Evolutionary conservation across 2,329 filamentous ascomycete species (phyloP).

Genomic region (Elsinoe perseae): DNA sequence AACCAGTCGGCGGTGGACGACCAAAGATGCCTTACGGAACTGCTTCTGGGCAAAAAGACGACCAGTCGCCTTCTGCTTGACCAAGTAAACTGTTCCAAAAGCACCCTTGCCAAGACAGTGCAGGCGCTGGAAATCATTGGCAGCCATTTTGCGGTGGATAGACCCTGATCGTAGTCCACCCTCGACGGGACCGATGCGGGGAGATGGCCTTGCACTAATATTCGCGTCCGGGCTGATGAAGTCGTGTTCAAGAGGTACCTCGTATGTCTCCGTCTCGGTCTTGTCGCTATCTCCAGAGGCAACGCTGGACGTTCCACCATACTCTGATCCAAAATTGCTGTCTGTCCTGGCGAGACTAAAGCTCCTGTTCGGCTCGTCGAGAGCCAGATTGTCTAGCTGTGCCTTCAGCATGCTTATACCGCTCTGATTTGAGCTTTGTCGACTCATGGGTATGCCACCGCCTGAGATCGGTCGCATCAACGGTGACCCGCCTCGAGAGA

Average conservation of each 20-base stretch:
- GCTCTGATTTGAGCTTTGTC: constrained; percentile 32
- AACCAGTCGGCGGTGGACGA: constrained; percentile 89
- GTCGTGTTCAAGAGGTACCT: constrained; percentile 75
- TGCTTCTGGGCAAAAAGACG: constrained; percentile 96
- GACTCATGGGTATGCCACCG: constrained; percentile 12
- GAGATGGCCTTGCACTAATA: constrained; percentile 28
- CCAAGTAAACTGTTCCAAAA: constrained; percentile 88
- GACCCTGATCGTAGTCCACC: constrained; percentile 48
- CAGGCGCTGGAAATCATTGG: constrained; percentile 81
- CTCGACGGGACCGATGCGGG: constrained; percentile 33
- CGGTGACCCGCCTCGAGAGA: constrained; percentile 32
- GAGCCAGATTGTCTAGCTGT: constrained; percentile 69
- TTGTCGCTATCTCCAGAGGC: constrained; percentile 54
- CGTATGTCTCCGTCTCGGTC: constrained; percentile 74
- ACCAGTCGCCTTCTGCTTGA: constrained; percentile 81
- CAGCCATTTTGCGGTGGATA: constrained; percentile 71
- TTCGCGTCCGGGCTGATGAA: constrained; percentile 61
- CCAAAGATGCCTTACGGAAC: constrained; percentile 92
- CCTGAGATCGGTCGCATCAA: constrained; percentile 20
- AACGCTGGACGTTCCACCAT: constrained; percentile 45
- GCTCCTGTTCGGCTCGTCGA: constrained; percentile 51
- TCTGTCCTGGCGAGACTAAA: constrained; percentile 38
- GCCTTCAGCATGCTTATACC: constrained; percentile 77
- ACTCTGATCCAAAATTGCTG: constrained; percentile 26
- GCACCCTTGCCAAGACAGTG: constrained; percentile 93